Evolutionary conservation across 257 asterid species (phyloP), one percentile per base, ranked within the genome.

Genomic region (Solanum gracilifrons): DNA sequence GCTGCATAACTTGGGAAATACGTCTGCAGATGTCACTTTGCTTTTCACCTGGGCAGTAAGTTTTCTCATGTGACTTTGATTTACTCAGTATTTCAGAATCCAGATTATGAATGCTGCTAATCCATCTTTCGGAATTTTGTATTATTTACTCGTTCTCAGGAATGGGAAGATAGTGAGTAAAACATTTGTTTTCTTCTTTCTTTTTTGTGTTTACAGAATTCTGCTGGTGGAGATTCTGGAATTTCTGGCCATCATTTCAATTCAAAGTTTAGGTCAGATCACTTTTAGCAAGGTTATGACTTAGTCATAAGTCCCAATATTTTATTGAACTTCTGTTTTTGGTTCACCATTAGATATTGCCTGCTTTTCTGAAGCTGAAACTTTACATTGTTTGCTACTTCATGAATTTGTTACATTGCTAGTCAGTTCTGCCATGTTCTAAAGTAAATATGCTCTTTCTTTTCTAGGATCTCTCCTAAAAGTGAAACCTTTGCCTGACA

Each of bases 31-130:
- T 90, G 95, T 88, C 87, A 96, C 99, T 85, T 93, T 96, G 95
- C 97, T 97, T 84, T 97, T 97, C 91, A 94, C 98, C 79, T 97
- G 98, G 98, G 99, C 98, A 23, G 99, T 97, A 90, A 89, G 98
- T 91, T 88, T 76, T 72, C 69, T 76, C 77, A 48, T 31, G 87
- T 87, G 58, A 27, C 85, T 82, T 82, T 82, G 69, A 48, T 82
- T 29, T 82, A 82, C 69, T 48, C 85, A 18, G 41, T 82, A 48
- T 82, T 48, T 48, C 85, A 29, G 39, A 25, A 46, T 46, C 21
- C 64, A 48, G 69, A 82, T 80, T 82, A 31, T 48, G 68, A 29
- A 48, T 11, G 43, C 58, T 23, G 83, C 69, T 82, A 82, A 82
- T 31, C 69, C 85, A 18, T 48, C 31, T 82, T 46, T 48, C 3